phyloP scores from a whole-genome alignment of 1,139 yeast genomes.

The Magnusiomyces fungicola region DNA sequence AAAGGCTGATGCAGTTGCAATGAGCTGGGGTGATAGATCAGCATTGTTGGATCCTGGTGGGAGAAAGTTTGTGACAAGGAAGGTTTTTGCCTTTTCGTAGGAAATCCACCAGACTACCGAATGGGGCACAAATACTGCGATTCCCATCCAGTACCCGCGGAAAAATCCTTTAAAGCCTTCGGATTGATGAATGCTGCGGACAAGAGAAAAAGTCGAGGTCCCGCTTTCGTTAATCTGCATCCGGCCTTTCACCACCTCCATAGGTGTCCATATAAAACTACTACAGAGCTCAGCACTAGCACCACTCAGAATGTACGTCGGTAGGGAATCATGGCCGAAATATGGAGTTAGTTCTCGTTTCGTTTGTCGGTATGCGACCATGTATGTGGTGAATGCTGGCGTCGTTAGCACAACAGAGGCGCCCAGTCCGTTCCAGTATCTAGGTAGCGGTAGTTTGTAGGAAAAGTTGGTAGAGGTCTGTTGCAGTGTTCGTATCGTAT shows the following conservation, averaged over 20 bases:
- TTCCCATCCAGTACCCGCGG: conserved; percentile 41
- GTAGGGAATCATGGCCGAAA: conserved; percentile 32
- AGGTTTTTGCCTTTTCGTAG: conserved; percentile 26
- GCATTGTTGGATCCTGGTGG: conserved; percentile 4
- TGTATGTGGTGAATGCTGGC: conserved; percentile 39
- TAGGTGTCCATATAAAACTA: conserved; percentile 40
- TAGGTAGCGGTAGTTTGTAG: conserved; percentile 32
- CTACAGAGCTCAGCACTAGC: conserved; percentile 37
- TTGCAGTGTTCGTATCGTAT: conserved; percentile 35
- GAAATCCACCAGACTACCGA: conserved; percentile 38
- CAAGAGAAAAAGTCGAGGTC: conserved; percentile 21
- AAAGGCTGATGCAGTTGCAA: conserved; percentile 33
- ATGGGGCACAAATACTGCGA: conserved; percentile 36
- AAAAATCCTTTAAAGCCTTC: conserved; percentile 37
- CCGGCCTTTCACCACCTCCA: conserved; percentile 40
- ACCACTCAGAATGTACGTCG: conserved; percentile 35
- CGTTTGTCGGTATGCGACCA: conserved; percentile 37
- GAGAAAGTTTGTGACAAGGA: conserved; percentile 5
- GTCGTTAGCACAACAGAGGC: conserved; percentile 36
- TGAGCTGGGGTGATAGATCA: conserved; percentile 25
- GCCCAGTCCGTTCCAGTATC: conserved; percentile 37
- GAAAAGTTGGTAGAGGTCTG: conserved; percentile 35
- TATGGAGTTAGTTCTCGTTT: conserved; percentile 34
- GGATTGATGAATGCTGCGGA: conserved; percentile 26
- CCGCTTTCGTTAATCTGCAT: conserved; percentile 32